Percentiles rank a stretch among this genome's conserved stretches.
phyloP scores from a whole-genome alignment of 1,284 basidiomycete species.

The Coniferiporia weirii region DNA sequence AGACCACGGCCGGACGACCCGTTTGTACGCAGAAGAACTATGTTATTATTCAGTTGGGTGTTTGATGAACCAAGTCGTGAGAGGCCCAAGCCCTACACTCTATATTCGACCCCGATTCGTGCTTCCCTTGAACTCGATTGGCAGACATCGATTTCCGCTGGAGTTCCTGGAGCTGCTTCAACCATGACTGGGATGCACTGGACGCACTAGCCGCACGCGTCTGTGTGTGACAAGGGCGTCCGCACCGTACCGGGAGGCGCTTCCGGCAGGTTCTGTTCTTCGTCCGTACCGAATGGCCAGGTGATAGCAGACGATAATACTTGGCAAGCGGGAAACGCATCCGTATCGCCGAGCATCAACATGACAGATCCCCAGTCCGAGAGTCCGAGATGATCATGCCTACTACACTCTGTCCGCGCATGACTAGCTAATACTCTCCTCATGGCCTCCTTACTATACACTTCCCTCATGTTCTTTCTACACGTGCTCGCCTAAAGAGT shows the following conservation, averaged over 20 bases:
- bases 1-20: not conserved
- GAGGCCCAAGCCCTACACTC: too few relatives aligned
- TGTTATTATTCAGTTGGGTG: not conserved
- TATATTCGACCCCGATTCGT: too few relatives aligned
- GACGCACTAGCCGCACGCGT: not conserved
- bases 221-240: not conserved
- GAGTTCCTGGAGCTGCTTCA: not conserved
- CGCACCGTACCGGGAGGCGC: not conserved
- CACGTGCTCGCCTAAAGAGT: slow-evolving; percentile 51
- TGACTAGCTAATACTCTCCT: not conserved
- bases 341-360: not conserved
- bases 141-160: not conserved
- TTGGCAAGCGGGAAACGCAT: not conserved
- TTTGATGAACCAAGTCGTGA: too few relatives aligned
- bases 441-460: slow-evolving; percentile 22
- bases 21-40: not conserved
- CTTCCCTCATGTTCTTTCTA: slow-evolving; percentile 75
- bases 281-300: not conserved
- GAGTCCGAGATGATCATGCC: slow-evolving; percentile 5
- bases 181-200: not conserved
- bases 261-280: not conserved
- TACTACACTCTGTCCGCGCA: slow-evolving; percentile 10
- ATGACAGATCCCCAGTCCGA: slow-evolving; percentile 1
- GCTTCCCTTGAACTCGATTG: not conserved
- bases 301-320: too few relatives aligned